Percentiles rank a stretch among this genome's conserved stretches.
Conservation (phyloP, 164 flowering plant species). For the Saururus chinensis region DNA sequence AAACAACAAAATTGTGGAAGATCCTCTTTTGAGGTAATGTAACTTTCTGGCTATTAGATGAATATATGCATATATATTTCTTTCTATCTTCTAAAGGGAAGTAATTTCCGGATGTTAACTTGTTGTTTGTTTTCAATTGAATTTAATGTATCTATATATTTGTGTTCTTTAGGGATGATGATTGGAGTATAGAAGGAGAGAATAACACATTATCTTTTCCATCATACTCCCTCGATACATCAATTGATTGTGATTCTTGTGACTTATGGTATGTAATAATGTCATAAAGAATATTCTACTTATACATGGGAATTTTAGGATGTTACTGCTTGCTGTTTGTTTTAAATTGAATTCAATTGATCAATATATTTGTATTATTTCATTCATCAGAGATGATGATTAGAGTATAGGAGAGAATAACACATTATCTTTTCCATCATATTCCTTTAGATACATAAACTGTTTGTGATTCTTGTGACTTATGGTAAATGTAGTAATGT, state of each 20-base stretch:
- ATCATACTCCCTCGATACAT: no score
- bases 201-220: conserved; percentile 83
- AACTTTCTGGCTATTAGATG: not conserved
- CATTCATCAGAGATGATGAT: no score
- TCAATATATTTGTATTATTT: no score
- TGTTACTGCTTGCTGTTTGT: no score
- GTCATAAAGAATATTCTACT: no score
- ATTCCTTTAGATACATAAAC: conserved; percentile 89
- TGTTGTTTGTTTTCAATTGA: not conserved
- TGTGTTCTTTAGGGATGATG: conserved; percentile 61
- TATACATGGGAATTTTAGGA: no score
- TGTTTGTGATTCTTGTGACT: conserved; percentile 97
- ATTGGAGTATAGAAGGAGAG: conserved; percentile 80
- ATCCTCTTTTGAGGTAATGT: conserved; percentile 52
- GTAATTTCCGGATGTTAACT: not conserved
- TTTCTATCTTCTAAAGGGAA: not conserved
- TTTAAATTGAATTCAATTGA: no score
- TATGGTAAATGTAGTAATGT: conserved; percentile 36
- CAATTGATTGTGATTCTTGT: no score
- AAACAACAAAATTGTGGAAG: conserved; percentile 56
- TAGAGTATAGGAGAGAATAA: no score
- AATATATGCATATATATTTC: not conserved
- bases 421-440: no score
- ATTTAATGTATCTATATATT: not conserved
- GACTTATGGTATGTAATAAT: no score